phyloP scores from a whole-genome alignment of 2,329 filamentous ascomycete species.

The Eutypella sp. region DNA sequence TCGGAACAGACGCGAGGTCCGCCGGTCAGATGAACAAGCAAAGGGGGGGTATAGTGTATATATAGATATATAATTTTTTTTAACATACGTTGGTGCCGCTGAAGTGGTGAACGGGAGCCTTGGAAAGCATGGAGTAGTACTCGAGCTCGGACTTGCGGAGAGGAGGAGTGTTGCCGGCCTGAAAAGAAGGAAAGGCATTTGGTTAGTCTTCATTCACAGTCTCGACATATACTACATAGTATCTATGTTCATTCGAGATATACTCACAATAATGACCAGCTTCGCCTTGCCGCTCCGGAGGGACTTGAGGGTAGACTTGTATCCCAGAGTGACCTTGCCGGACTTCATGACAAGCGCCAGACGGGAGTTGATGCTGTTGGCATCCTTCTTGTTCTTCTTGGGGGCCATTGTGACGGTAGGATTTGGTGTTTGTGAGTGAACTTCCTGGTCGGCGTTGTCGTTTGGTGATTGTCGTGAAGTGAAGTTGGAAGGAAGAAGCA shows the following conservation, averaged over 20 bases:
- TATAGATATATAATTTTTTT: constrained; percentile 4
- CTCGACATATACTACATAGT: too few species aligned
- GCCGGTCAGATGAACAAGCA: constrained; percentile 2
- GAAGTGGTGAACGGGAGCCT: constrained; percentile 97
- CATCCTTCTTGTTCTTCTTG: constrained; percentile 83
- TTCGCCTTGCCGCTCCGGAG: constrained; percentile 97
- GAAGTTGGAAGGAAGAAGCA: constrained; percentile 9
- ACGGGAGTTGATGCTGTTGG: constrained; percentile 60
- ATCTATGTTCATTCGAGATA: too few species aligned
- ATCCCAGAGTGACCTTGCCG: constrained; percentile 81
- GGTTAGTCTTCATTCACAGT: too few species aligned
- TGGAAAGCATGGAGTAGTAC: constrained; percentile 89
- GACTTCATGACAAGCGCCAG: constrained; percentile 53
- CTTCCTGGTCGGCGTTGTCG: background rate
- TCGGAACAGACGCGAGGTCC: constrained; percentile 22
- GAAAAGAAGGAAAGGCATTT: too few species aligned
- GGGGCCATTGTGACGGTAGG: constrained; percentile 60
- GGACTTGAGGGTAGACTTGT: constrained; percentile 84
- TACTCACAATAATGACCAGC: constrained; percentile 73
- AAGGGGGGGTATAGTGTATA: background rate
- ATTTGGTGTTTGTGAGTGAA: constrained; percentile 28
- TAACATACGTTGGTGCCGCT: constrained; percentile 94
- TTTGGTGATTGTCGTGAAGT: constrained; percentile 15
- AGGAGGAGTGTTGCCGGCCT: constrained; percentile 91
- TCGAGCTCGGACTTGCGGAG: constrained; percentile 97